Evolutionary conservation across 441 rosid species (phyloP).

Genomic region (Breynia disticha): DNA sequence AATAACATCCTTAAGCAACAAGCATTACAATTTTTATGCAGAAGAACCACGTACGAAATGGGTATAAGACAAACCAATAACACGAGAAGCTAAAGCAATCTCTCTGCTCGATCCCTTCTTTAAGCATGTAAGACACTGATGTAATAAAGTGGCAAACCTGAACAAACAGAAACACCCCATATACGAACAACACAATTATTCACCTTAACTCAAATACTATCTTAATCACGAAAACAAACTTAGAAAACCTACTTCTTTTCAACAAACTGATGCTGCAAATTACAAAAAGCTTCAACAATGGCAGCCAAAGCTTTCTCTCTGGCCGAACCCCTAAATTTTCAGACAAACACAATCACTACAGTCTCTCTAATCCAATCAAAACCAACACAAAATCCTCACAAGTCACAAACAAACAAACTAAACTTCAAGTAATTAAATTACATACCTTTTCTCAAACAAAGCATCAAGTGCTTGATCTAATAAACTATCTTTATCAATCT

Average conservation of each 20-base stretch:
- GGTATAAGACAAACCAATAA: conserved; percentile 45
- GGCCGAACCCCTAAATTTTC: conserved; percentile 66
- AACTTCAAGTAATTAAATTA: conserved; percentile 3
- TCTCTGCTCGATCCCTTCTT: conserved; percentile 79
- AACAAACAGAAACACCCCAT: conserved; percentile 3
- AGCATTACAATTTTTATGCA: neutral
- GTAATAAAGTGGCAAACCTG: conserved; percentile 83
- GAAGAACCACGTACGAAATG: conserved; percentile 1
- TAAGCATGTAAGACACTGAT: conserved; percentile 51
- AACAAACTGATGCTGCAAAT: conserved; percentile 65
- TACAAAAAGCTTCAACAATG: conserved; percentile 67
- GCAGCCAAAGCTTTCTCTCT: conserved; percentile 72
- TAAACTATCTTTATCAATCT: conserved; percentile 46
- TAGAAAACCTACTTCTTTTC: conserved; percentile 52
- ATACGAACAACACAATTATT: neutral
- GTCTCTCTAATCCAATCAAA: neutral
- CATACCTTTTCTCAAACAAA: conserved; percentile 71
- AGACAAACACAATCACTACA: conserved; percentile 1
- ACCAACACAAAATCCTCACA: too few species aligned
- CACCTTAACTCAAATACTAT: conserved; percentile 1
- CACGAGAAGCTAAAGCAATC: conserved; percentile 60
- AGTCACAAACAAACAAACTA: too few species aligned
- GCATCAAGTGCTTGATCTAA: conserved; percentile 84
- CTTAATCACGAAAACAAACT: conserved; percentile 1
- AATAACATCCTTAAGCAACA: neutral